These are phyloP conservation scores for Fusarium robinianum DNA, from an alignment of 2,329 filamentous ascomycete genomes.

Conservation along the genomic window DNA sequence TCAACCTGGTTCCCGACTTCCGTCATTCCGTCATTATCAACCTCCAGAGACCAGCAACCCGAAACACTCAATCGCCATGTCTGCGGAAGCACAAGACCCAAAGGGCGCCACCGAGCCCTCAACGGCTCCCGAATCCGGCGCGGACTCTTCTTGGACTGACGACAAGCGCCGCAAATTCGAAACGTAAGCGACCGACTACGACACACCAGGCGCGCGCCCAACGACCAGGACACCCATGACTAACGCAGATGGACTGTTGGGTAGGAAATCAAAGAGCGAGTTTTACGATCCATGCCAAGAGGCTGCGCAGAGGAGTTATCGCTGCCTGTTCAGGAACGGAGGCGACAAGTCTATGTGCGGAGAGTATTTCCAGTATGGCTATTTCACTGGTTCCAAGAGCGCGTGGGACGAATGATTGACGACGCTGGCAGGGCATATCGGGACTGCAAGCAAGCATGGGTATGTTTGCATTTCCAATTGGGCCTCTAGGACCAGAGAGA, in stretches of 20 bases:
- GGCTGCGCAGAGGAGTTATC: slow-evolving; percentile 81
- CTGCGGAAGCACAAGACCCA: slow-evolving; percentile 26
- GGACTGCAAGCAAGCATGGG: slow-evolving; percentile 95
- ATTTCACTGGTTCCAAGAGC: background rate
- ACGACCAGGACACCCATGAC: slow-evolving; percentile 1
- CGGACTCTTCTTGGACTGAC: slow-evolving; percentile 56
- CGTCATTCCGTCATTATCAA: no score
- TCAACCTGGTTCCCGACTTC: no score
- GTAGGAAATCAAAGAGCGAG: slow-evolving; percentile 84
- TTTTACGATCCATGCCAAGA: slow-evolving; percentile 97
- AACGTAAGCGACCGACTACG: slow-evolving; percentile 51
- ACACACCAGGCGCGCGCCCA: background rate
- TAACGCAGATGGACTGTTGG: slow-evolving; percentile 12
- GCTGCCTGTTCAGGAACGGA: slow-evolving; percentile 85
- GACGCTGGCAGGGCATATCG: slow-evolving; percentile 75
- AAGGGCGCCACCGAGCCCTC: slow-evolving; percentile 16
- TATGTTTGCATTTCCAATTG: slow-evolving; percentile 46
- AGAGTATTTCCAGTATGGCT: slow-evolving; percentile 90
- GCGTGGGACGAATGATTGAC: slow-evolving; percentile 24
- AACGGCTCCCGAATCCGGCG: slow-evolving; percentile 16
- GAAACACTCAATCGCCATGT: slow-evolving; percentile 22
- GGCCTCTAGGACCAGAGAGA: background rate
- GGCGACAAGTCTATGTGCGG: slow-evolving; percentile 87
- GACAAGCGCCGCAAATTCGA: slow-evolving; percentile 68
- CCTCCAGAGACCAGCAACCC: no score